Conservation (phyloP, 495 filamentous ascomycete species). For the Elasticomyces elasticus region DNA sequence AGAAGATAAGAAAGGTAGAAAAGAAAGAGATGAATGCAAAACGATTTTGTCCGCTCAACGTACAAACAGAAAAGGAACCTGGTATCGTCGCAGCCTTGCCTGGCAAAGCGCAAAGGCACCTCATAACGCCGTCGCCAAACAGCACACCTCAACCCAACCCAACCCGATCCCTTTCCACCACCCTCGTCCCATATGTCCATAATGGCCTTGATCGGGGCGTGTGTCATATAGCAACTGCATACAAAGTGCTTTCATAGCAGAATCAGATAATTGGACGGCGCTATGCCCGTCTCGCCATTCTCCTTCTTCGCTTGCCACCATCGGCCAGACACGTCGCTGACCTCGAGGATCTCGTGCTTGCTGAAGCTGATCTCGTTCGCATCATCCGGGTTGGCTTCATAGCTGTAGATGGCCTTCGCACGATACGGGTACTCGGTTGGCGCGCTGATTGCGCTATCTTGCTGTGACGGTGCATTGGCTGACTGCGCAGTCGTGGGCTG, state of each 20-base stretch:
- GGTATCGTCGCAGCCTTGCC: conserved; percentile 4
- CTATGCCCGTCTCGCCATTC: conserved; percentile 91
- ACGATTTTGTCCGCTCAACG: background rate
- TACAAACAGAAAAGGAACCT: conserved; percentile 2
- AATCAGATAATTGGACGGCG: conserved; percentile 96
- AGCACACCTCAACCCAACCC: background rate
- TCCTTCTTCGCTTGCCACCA: conserved; percentile 99
- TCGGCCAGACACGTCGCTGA: conserved; percentile 90
- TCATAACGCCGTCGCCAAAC: conserved; percentile 11
- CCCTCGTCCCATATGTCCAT: background rate
- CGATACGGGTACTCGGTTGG: conserved; percentile 94
- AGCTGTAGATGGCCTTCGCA: conserved; percentile 96
- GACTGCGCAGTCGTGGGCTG: background rate
- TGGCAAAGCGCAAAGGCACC: background rate
- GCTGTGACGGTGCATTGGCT: conserved; percentile 4
- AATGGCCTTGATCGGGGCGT: background rate
- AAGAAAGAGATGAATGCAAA: background rate
- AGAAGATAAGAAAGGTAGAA: too few relatives aligned
- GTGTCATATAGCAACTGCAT: background rate
- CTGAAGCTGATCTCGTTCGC: conserved; percentile 96
- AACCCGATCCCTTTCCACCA: background rate
- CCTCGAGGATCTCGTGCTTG: conserved; percentile 93
- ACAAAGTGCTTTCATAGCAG: conserved; percentile 50
- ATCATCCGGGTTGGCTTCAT: conserved; percentile 96
- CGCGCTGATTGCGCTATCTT: conserved; percentile 40